These are phyloP conservation scores for Nicotiana benthamiana DNA, from an alignment of 257 asterid species.

Conservation along the genomic window DNA sequence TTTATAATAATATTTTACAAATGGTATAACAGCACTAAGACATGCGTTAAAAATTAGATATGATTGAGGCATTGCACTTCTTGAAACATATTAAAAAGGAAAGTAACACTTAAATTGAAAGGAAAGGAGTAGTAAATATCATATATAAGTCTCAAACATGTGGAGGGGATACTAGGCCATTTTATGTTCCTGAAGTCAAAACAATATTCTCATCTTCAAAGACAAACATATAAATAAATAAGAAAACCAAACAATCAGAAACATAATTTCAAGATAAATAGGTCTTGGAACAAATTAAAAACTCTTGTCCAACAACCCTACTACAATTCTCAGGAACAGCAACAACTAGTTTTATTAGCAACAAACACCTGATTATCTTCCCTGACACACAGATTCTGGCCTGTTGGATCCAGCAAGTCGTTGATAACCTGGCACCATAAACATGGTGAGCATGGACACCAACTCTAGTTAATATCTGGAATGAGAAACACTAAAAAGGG, in stretches of 20 bases:
- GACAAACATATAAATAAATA: background rate
- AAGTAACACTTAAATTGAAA: too few species aligned
- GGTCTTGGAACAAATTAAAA: background rate
- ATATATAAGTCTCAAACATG: background rate
- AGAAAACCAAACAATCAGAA: background rate
- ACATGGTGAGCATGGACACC: background rate
- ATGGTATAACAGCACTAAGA: too few species aligned
- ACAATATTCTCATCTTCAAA: conserved; percentile 2
- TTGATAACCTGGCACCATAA: conserved; percentile 66
- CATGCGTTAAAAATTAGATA: too few species aligned
- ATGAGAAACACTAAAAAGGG: background rate
- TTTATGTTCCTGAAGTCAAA: background rate
- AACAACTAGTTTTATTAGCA: conserved; percentile 1
- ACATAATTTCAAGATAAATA: background rate
- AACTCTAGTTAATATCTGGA: background rate
- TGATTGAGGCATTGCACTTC: too few species aligned
- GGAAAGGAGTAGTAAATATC: background rate
- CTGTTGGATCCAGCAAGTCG: conserved; percentile 97
- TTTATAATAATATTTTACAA: too few species aligned
- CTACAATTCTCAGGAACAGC: background rate
- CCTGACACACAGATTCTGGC: conserved; percentile 93
- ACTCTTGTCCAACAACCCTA: background rate
- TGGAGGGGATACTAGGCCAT: background rate
- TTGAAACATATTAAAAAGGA: too few species aligned
- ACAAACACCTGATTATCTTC: conserved; percentile 88